Base-by-base conservation (phyloP, 2,329 filamentous ascomycete species). In the Grosmannia penicillata region DNA sequence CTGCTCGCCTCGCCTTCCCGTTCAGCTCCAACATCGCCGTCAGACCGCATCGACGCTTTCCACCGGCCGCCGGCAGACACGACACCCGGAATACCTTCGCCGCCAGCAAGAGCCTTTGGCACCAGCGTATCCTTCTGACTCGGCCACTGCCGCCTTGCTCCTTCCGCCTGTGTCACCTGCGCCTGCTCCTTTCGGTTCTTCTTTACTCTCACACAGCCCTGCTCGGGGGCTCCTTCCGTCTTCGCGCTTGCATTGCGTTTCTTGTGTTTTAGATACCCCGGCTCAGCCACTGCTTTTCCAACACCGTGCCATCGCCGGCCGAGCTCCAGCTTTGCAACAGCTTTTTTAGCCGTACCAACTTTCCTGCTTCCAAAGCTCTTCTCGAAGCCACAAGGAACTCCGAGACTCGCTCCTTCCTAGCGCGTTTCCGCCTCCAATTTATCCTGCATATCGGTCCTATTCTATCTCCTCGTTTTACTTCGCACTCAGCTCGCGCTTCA, bases 351-450 rank as follows among this genome's bases (percentile, higher is more conserved):
- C n/a, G n/a, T n/a, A 8, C 24, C 24, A 26, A 13, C 24, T 26
- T 26, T 13, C 24, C 24, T 8, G 24, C 24, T 26, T 13, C 24
- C 8, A 13, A 8, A 26, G 29, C 29, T 31, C 29, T 21, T 21
- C 8, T 11, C 7, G 8, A 36, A 36, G 34, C 35, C 25, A 22
- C 19, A 23, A n/a, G 35, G 26, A 27, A 18, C 35, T 27, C 35
- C 35, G 35, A 37, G 27, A 30, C 35, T 37, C 27, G 35, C 35
- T 37, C 26, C 27, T 37, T 31, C 29, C 29, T 37, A 37, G 35
- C 35, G 35, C 24, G 26, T 30, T 30, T 37, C 35, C 18, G 27
- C 24, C 27, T 29, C 18, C 28, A 36, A 24, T 24, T 37, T 30
- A 21, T 31, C 33, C 18, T n/a, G n/a, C n/a, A n/a, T n/a, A n/a